phyloP scores from a whole-genome alignment of 1,284 basidiomycete species.

The Rhodofomes roseus region DNA sequence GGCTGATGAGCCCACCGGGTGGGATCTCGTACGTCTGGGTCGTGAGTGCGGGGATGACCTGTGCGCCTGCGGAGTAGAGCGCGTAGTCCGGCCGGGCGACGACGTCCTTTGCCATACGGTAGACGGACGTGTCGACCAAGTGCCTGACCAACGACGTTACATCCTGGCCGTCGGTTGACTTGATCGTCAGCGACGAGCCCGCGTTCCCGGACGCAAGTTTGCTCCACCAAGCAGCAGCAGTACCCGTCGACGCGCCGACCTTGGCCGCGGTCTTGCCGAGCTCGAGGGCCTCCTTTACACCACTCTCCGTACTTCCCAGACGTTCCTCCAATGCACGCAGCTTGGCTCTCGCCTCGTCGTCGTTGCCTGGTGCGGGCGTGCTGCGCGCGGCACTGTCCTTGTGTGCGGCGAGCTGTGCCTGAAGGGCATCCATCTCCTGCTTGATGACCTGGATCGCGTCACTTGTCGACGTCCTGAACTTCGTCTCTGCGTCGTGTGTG shows the following conservation, averaged over 20 bases:
- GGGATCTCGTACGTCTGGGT: conserved; percentile 71
- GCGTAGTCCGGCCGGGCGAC: conserved; percentile 85
- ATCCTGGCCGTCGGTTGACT: conserved; percentile 73
- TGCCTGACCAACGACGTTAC: conserved; percentile 66
- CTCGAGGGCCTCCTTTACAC: conserved; percentile 69
- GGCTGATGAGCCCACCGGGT: conserved; percentile 39
- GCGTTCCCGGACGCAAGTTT: conserved; percentile 44
- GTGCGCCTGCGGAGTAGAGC: conserved; percentile 77
- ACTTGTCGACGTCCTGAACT: conserved; percentile 41
- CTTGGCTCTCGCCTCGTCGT: conserved; percentile 55
- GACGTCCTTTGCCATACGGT: conserved; percentile 70
- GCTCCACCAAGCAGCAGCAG: conserved; percentile 54
- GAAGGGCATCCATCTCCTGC: conserved; percentile 52
- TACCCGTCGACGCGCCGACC: conserved; percentile 30
- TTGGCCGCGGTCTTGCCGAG: conserved; percentile 48
- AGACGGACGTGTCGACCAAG: conserved; percentile 72
- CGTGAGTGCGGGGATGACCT: conserved; percentile 80
- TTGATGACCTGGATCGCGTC: conserved; percentile 47
- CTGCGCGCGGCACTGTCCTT: conserved; percentile 23
- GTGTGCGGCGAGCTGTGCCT: conserved; percentile 43
- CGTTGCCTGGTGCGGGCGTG: conserved; percentile 25
- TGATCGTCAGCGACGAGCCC: conserved; percentile 56
- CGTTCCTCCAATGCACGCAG: conserved; percentile 58
- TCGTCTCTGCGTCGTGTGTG: conserved; percentile 50
- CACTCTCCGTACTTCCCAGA: conserved; percentile 61